Evolutionary conservation across 495 filamentous ascomycete species (phyloP), one percentile per base, ranked within the genome.

Genomic region (Penicillium odoratum): DNA sequence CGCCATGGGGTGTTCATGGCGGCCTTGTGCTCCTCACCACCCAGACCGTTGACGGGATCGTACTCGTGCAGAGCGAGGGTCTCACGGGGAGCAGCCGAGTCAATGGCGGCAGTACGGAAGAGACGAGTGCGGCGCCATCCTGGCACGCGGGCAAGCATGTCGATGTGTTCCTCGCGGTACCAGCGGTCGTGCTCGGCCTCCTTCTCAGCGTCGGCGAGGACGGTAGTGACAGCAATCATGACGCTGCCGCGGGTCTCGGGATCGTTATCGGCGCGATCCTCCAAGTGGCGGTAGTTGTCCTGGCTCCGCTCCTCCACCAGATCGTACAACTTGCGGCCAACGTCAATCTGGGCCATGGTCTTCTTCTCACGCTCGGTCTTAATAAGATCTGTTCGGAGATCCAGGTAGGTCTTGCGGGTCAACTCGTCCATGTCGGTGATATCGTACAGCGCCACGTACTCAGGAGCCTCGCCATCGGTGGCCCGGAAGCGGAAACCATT

Each of bases 401-500:
- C 74, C 13, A 85, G 83, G 69, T 94, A 94, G 25, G 81, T 79
- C 63, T 75, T 65, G 57, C 84, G 84, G 36, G 82, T 81, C 62
- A 93, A 74, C 57, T 83, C 83, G 50, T 77, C 72, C 83, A 90
- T 88, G 63, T 88, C 83, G 48, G 84, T 87, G 66, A 92, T 85
- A 63, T 94, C 89, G 78, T 94, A 94, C 60, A 85, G 70, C 28
- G 90, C 90, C 66, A 92, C 79, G 77, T 88, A 93, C 60, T 86
- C 81, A 7, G 89, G 89, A 34, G 70, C 51, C 47, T 65, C 57
- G 43, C 62, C 69, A 70, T 92, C 89, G 48, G 67, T 80, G 18
- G 87, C 88, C 10, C 83, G 84, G 73, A 90, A 94, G 30, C 90
- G 85, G 63, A 91, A 87, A 46, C 90, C 90, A 69, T 90, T 92